Percentiles rank a stretch among this genome's conserved stretches.
Evolutionary conservation across 208 protist species (phyloP).

Genomic region (Naegleria gruberi): DNA sequence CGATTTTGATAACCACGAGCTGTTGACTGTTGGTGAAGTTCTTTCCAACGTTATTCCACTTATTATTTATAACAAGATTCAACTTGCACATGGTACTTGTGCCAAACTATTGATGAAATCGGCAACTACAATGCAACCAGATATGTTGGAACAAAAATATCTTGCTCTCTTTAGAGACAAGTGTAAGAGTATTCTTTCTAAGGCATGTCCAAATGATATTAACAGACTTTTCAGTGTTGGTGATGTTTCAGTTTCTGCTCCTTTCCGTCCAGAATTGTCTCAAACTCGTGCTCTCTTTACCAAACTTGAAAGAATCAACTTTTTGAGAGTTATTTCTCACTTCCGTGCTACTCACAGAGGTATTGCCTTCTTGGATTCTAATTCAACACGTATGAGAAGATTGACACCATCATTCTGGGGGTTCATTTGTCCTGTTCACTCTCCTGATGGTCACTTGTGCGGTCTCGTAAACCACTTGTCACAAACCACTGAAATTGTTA

Average conservation of each 20-base stretch:
- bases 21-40: slow-evolving; percentile 36
- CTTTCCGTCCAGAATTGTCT: slow-evolving; percentile 54
- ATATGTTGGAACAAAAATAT: not conserved
- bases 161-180: not conserved
- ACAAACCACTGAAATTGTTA: slow-evolving; percentile 25
- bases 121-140: not conserved
- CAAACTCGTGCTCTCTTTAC: slow-evolving; percentile 90
- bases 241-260: not conserved
- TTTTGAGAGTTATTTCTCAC: slow-evolving; percentile 96
- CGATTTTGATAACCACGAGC: slow-evolving; percentile 84
- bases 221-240: not conserved
- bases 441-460: slow-evolving; percentile 98
- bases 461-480: slow-evolving; percentile 98
- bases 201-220: slow-evolving; percentile 63
- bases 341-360: slow-evolving; percentile 96
- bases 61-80: not conserved
- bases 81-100: slow-evolving; percentile 34
- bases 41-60: not conserved
- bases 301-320: slow-evolving; percentile 97
- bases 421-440: slow-evolving; percentile 99
- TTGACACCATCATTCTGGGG: slow-evolving; percentile 97
- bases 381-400: slow-evolving; percentile 92
- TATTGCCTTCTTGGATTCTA: slow-evolving; percentile 95
- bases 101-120: slow-evolving; percentile 34
- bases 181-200: slow-evolving; percentile 53